Percentiles rank a stretch among this genome's conserved stretches.
Evolutionary conservation across 768 basidiomycete genomes (phyloP).

Genomic region (Suillus luteus): DNA sequence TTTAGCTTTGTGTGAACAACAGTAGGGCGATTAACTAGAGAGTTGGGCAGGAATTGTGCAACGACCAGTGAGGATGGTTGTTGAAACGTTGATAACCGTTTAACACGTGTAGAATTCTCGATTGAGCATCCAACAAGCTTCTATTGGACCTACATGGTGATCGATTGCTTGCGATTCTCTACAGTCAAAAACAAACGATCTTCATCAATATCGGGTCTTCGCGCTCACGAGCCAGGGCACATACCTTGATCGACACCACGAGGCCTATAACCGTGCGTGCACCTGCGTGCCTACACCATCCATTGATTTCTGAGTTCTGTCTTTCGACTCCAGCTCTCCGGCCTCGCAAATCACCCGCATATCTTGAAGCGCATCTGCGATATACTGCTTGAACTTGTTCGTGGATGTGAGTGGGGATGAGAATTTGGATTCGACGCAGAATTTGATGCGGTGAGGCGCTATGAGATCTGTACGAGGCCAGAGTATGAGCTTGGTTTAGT

Average conservation of each 20-base stretch:
- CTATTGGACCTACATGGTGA: background rate
- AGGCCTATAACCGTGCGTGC: constrained; percentile 3
- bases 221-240: background rate
- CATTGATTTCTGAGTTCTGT: no score
- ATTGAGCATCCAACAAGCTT: background rate
- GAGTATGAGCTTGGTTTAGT: constrained; percentile 6
- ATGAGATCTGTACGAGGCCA: constrained; percentile 66
- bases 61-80: background rate
- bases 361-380: constrained; percentile 64
- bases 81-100: no score
- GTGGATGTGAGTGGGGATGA: constrained; percentile 75
- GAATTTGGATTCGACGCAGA: constrained; percentile 91
- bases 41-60: background rate
- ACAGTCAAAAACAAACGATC: background rate
- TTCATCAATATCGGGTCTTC: background rate
- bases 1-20: background rate
- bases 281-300: background rate
- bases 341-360: constrained; percentile 59
- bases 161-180: background rate
- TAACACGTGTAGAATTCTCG: background rate
- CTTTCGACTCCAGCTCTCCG: background rate
- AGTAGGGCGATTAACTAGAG: background rate
- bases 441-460: constrained; percentile 77
- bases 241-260: background rate
- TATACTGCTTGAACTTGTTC: constrained; percentile 56